Percentiles rank a stretch among this genome's conserved stretches.
Conservation (phyloP, 495 filamentous ascomycete genomes). For the Xylaria scruposa region DNA sequence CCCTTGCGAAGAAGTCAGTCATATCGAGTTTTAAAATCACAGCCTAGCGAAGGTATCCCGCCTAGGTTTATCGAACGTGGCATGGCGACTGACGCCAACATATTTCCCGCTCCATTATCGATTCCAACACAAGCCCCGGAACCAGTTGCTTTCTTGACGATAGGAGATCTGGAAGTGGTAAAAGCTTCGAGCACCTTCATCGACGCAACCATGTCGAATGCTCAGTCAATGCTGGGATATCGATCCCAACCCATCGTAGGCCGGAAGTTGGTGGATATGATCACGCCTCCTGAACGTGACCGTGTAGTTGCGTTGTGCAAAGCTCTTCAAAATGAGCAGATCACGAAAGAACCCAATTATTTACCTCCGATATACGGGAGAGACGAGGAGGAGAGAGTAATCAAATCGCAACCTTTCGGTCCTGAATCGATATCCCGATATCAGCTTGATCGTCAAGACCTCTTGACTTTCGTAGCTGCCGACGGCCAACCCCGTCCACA, state of each 20-base stretch:
- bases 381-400: conserved; percentile 54
- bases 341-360: conserved; percentile 59
- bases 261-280: conserved; percentile 56
- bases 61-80: conserved; percentile 57
- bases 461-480: conserved; percentile 53
- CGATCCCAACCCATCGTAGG: conserved; percentile 41
- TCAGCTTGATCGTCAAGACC: conserved; percentile 54
- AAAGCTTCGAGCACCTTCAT: conserved; percentile 59
- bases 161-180: conserved; percentile 58
- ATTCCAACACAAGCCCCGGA: conserved; percentile 48
- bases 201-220: conserved; percentile 38
- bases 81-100: conserved; percentile 51
- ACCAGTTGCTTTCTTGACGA: conserved; percentile 62
- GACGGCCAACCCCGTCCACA: conserved; percentile 54
- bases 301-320: conserved; percentile 55
- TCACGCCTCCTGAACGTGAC: conserved; percentile 56
- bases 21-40: conserved; percentile 67
- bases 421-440: conserved; percentile 54
- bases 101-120: conserved; percentile 54
- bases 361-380: conserved; percentile 60
- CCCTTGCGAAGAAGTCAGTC: conserved; percentile 56
- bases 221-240: conserved; percentile 49
- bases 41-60: conserved; percentile 52
- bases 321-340: conserved; percentile 56
- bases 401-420: conserved; percentile 55